Base-by-base conservation (phyloP, 495 filamentous ascomycete genomes). In the Tuber magnatum region DNA sequence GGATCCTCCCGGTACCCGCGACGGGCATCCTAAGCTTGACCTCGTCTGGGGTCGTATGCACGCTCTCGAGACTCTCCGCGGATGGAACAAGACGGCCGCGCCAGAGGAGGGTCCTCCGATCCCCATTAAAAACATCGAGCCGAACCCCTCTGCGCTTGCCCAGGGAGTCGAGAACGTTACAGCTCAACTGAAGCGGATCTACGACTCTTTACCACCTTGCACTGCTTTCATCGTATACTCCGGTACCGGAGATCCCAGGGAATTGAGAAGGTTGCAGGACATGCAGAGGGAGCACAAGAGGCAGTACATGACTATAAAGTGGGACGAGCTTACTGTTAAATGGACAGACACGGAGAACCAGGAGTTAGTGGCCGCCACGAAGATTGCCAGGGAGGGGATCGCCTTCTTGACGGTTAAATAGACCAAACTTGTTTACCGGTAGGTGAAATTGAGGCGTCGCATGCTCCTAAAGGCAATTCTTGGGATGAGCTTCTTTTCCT, bases 341-440 rank as follows among this genome's bases (percentile, higher is more conserved):
- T 98, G 94, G 94, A 97, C 94, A 18, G 93, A 97, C 83, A 85
- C 80, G 6, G 94, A 98, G 83, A 91, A 93, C 44, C 92, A 96
- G 84, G 89, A 88, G 56, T 83, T 97, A 79, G 90, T 88, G 82
- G 87, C 85, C 80, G 94, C 93, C 0, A 89, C 90, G 74, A 85
- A 86, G 75, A 84, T 85, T 56, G 94, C 94, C 1, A 88, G 94
- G 51, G 85, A 90, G 43, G 93, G 94, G 1, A 86, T 97, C 73
- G 94, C 90, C 9, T 96, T 98, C 80, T 86, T 97, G 81, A 88
- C 86, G 73, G 89, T 97, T 39, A 97, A 94, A 81, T 92, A 78
- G 77, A 65, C 28, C 32, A 35, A 28, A 35, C 3, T 18, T 35
- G 28, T 35, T 32, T 65, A 35, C 28, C 18, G 28, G 56, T 20